phyloP scores from a whole-genome alignment of 495 filamentous ascomycete species.

The Neurospora sp. region DNA sequence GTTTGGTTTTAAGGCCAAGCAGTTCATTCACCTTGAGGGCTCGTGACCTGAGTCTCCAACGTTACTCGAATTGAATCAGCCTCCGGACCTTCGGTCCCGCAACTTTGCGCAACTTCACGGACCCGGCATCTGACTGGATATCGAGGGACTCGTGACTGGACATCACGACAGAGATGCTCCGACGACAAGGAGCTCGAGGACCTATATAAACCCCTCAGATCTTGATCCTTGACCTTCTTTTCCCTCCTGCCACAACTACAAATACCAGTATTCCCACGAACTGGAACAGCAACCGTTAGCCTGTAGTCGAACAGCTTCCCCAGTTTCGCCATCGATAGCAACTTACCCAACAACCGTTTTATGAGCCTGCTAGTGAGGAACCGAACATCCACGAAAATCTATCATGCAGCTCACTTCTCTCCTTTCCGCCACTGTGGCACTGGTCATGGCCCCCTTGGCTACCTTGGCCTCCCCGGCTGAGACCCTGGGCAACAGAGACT shows the following conservation, averaged over 20 bases:
- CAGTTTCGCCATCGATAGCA: background rate
- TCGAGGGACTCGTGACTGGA: background rate
- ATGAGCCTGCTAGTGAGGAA: background rate
- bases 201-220: background rate
- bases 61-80: background rate
- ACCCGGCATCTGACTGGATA: background rate
- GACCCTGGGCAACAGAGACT: conserved; percentile 12
- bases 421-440: background rate
- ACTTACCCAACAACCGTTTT: background rate
- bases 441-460: background rate
- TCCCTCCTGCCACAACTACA: background rate
- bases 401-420: background rate
- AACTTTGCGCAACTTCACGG: background rate
- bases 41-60: background rate
- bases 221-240: background rate
- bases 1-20: background rate
- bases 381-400: background rate
- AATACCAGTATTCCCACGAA: background rate
- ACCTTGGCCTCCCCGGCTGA: background rate
- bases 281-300: background rate
- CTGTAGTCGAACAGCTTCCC: background rate
- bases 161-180: background rate
- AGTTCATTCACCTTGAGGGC: background rate
- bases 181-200: background rate
- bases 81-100: background rate